phyloP scores from a whole-genome alignment of 805 yeast species.

The Saitoella complicata region DNA sequence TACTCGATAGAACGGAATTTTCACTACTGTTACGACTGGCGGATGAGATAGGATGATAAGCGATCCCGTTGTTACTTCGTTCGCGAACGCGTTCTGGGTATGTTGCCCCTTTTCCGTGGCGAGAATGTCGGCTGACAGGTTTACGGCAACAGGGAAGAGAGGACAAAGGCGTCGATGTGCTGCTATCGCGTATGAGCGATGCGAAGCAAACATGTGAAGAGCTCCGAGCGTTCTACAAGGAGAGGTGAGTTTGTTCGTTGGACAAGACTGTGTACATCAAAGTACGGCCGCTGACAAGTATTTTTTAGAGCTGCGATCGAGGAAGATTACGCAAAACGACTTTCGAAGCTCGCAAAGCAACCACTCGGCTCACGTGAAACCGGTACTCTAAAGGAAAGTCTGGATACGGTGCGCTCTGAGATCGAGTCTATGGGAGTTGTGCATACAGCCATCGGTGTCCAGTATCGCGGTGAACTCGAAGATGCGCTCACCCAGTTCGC shows the following conservation, averaged over 20 bases:
- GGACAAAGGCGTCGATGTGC: background rate
- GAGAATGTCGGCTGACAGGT: no score
- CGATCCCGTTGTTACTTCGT: no score
- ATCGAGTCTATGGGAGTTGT: slow-evolving; percentile 42
- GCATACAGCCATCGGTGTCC: slow-evolving; percentile 36
- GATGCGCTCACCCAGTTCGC: slow-evolving; percentile 39
- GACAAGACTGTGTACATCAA: background rate
- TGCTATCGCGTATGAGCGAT: slow-evolving; percentile 31
- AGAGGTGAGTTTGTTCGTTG: slow-evolving; percentile 17
- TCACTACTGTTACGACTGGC: no score
- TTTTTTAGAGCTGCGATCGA: slow-evolving; percentile 39
- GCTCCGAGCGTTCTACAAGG: slow-evolving; percentile 33
- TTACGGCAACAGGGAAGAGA: background rate
- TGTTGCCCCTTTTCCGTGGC: no score
- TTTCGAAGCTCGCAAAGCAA: slow-evolving; percentile 35
- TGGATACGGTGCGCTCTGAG: slow-evolving; percentile 43
- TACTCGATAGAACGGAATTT: no score
- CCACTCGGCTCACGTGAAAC: slow-evolving; percentile 40
- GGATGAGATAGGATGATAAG: no score
- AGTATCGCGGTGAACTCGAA: slow-evolving; percentile 34
- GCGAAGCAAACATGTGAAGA: slow-evolving; percentile 44
- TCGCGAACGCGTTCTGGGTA: no score
- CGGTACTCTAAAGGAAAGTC: slow-evolving; percentile 42
- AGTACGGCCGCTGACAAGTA: slow-evolving; percentile 19
- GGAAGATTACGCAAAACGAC: slow-evolving; percentile 48